phyloP scores from a whole-genome alignment of 345 rosid genomes.

The Aurinia saxatilis region DNA sequence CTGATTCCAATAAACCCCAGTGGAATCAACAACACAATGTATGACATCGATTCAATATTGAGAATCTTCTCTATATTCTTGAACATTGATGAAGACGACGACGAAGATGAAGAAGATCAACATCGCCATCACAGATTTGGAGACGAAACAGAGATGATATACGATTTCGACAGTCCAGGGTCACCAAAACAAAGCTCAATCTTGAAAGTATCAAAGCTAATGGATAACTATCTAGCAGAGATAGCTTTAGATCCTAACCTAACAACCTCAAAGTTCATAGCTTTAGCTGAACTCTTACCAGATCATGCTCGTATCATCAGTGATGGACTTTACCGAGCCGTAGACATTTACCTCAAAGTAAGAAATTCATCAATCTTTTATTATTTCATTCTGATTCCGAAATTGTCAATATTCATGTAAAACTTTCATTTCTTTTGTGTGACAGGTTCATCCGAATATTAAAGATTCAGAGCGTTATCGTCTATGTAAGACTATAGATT shows the following conservation, averaged over 20 bases:
- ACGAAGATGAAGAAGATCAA: conserved; percentile 67
- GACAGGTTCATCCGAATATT: conserved; percentile 81
- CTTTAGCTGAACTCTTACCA: conserved; percentile 79
- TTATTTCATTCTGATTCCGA: neutral
- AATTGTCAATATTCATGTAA: no score
- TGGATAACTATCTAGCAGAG: conserved; percentile 89
- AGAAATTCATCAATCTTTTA: neutral
- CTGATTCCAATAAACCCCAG: conserved; percentile 60
- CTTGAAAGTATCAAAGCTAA: conserved; percentile 81
- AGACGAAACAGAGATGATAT: conserved; percentile 76
- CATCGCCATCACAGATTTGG: conserved; percentile 34
- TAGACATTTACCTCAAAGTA: conserved; percentile 84
- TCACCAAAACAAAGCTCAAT: conserved; percentile 95
- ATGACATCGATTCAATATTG: conserved; percentile 77
- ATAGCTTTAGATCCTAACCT: conserved; percentile 77
- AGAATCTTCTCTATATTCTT: conserved; percentile 83
- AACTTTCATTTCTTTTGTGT: no score
- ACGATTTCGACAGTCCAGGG: conserved; percentile 83
- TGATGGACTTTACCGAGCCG: conserved; percentile 91
- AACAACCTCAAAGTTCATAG: conserved; percentile 68
- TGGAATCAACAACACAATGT: conserved; percentile 48
- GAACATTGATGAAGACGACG: conserved; percentile 68
- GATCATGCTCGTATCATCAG: conserved; percentile 90
- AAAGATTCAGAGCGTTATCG: conserved; percentile 86
- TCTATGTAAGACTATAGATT: conserved; percentile 88